phyloP scores from a whole-genome alignment of 2,329 filamentous ascomycete species.

The Colletotrichum viniferum region DNA sequence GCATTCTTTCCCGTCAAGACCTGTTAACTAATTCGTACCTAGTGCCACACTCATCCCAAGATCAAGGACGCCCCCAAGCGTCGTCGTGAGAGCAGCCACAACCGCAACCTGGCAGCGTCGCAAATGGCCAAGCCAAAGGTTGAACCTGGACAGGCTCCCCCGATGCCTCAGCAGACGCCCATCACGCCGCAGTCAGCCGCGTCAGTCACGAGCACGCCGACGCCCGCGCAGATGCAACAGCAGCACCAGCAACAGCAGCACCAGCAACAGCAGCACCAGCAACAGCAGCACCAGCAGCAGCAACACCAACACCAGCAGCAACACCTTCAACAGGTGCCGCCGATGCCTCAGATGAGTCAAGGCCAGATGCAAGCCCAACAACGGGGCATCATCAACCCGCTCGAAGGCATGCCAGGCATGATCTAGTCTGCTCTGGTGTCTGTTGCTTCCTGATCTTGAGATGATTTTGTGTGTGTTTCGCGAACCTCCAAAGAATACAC shows the following conservation, averaged over 20 bases:
- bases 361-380: slow-evolving; percentile 1
- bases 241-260: slow-evolving; percentile 29
- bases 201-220: slow-evolving; percentile 44
- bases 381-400: slow-evolving; percentile 10
- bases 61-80: slow-evolving; percentile 74
- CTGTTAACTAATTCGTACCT: slow-evolving; percentile 24
- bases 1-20: neutral
- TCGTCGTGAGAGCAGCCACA: slow-evolving; percentile 65
- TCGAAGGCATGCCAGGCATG: slow-evolving; percentile 22
- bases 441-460: neutral
- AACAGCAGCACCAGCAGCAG: slow-evolving; percentile 26
- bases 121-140: slow-evolving; percentile 52
- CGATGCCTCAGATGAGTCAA: slow-evolving; percentile 24
- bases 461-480: neutral
- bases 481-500: neutral
- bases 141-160: slow-evolving; percentile 41
- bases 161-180: slow-evolving; percentile 23
- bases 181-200: slow-evolving; percentile 47
- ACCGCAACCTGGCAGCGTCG: slow-evolving; percentile 43
- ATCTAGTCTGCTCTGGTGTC: neutral
- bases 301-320: slow-evolving; percentile 28
- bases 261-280: slow-evolving; percentile 27
- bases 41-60: slow-evolving; percentile 76
- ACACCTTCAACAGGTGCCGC: slow-evolving; percentile 25
- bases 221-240: slow-evolving; percentile 32